A percentile compares a stretch with the other conserved stretches of the same genome.
phyloP scores from a whole-genome alignment of 129 eudicot genomes.

The Kitagawia praeruptora region DNA sequence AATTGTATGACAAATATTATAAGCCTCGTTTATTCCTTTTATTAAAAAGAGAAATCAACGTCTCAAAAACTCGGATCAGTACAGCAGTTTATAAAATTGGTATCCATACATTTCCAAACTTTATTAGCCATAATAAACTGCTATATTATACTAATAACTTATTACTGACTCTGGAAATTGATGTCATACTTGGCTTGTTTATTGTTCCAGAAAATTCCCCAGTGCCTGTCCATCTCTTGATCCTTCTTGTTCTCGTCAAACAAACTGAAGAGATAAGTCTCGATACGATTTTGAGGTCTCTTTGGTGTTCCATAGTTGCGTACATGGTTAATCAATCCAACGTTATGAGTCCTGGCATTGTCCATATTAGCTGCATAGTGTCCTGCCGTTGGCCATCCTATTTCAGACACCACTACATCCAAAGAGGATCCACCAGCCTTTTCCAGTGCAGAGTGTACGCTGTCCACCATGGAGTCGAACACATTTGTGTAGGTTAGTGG shows the following conservation, averaged over 20 bases:
- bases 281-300: neutral
- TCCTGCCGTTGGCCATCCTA: too few species aligned
- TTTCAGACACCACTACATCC: too few species aligned
- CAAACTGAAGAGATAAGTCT: neutral
- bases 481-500: too few species aligned
- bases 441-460: too few species aligned
- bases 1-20: neutral
- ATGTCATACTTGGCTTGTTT: neutral
- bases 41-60: neutral
- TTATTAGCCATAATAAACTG: neutral
- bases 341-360: conserved; percentile 32
- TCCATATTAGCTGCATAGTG: conserved; percentile 11
- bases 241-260: neutral
- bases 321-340: conserved; percentile 28
- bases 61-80: neutral
- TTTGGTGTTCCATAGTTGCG: conserved; percentile 29
- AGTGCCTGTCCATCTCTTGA: neutral
- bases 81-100: neutral
- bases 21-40: neutral
- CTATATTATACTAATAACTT: neutral
- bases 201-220: too few species aligned
- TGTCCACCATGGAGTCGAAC: too few species aligned
- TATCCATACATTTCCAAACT: neutral
- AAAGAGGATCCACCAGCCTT: too few species aligned
- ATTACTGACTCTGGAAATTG: neutral